A percentile compares a stretch with the other conserved stretches of the same genome.
Evolutionary conservation across 108 stramenopile genomes (phyloP).

Genomic region (Nitzschia putrida): DNA sequence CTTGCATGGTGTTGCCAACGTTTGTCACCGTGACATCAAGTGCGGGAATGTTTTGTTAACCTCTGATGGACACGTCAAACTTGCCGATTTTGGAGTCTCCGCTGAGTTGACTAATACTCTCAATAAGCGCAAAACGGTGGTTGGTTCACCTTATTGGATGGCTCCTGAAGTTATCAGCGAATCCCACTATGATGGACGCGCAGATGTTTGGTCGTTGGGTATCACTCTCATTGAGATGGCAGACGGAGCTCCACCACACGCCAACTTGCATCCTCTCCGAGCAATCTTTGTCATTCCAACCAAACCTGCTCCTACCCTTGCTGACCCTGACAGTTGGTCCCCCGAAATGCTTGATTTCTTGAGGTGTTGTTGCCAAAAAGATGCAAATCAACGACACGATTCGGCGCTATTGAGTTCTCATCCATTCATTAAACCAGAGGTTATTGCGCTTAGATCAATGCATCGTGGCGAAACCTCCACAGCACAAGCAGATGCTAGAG

Average conservation of each 20-base stretch:
- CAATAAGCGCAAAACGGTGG: conserved; percentile 95
- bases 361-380: conserved; percentile 85
- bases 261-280: conserved; percentile 88
- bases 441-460: conserved; percentile 69
- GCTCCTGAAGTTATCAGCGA: conserved; percentile 96
- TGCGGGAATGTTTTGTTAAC: conserved; percentile 93
- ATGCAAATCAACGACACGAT: conserved; percentile 81
- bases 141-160: conserved; percentile 99
- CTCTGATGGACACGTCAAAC: conserved; percentile 83
- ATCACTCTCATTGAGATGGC: conserved; percentile 98
- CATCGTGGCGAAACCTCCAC: conserved; percentile 78
- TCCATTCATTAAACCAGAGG: conserved; percentile 84
- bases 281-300: conserved; percentile 90
- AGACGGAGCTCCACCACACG: conserved; percentile 96
- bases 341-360: conserved; percentile 92
- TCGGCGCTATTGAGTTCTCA: conserved; percentile 72
- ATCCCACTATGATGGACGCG: conserved; percentile 93
- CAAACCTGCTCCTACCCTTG: conserved; percentile 84
- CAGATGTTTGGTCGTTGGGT: conserved; percentile 97
- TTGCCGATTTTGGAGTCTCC: conserved; percentile 93
- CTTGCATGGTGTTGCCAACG: conserved; percentile 84
- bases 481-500: conserved; percentile 36
- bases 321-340: conserved; percentile 88
- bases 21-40: conserved; percentile 96
- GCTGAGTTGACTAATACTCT: conserved; percentile 92